These are phyloP conservation scores for Groenewaldozyma sp. DNA, from an alignment of 1,139 yeast species.

Conservation along the genomic window DNA sequence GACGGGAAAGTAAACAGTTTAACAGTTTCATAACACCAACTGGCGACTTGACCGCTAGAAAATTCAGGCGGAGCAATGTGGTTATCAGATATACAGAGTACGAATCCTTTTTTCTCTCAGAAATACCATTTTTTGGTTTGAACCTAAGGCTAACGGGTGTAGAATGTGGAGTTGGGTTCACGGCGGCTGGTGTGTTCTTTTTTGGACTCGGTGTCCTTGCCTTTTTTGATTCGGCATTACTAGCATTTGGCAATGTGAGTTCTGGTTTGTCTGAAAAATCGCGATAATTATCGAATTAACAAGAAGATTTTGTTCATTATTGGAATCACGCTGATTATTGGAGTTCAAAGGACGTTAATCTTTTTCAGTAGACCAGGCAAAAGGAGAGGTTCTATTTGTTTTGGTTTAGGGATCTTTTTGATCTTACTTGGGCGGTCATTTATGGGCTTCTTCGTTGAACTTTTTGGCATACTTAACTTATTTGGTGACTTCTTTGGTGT, in stretches of 20 bases:
- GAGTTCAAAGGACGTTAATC: slow-evolving; percentile 71
- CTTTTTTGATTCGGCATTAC: slow-evolving; percentile 78
- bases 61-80: too few relatives aligned
- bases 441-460: slow-evolving; percentile 75
- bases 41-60: too few relatives aligned
- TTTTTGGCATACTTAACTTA: slow-evolving; percentile 76
- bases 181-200: slow-evolving; percentile 72
- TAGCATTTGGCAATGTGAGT: slow-evolving; percentile 75
- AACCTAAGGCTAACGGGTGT: slow-evolving; percentile 9
- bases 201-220: slow-evolving; percentile 76
- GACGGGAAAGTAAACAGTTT: too few relatives aligned
- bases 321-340: slow-evolving; percentile 79
- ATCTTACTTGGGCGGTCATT: slow-evolving; percentile 73
- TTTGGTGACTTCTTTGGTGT: slow-evolving; percentile 93
- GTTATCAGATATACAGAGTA: slow-evolving; percentile 31
- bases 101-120: slow-evolving; percentile 8
- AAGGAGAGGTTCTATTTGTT: slow-evolving; percentile 76
- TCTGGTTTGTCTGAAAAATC: too few relatives aligned
- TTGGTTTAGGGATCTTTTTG: slow-evolving; percentile 61
- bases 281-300: too few relatives aligned
- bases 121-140: neutral
- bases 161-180: slow-evolving; percentile 92
- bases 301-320: slow-evolving; percentile 59
- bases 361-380: slow-evolving; percentile 86
- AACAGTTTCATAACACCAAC: too few relatives aligned